A percentile compares a stretch with the other conserved stretches of the same genome.
Conservation (phyloP, 495 filamentous ascomycete species). For the Mytilinidion resinicola region DNA sequence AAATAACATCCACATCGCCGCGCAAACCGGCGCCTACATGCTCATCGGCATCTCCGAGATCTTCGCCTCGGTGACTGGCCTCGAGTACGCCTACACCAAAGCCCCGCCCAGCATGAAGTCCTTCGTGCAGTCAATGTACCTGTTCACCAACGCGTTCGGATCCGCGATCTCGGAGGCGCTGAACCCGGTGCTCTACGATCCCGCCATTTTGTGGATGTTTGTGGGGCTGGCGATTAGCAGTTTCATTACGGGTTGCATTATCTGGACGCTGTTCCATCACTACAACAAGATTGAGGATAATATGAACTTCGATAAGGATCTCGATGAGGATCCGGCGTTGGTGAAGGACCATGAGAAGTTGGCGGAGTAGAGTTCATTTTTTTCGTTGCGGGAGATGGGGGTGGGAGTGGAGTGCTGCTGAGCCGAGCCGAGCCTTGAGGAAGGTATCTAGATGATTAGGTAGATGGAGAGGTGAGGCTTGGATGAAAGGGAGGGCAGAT, state of each 20-base stretch:
- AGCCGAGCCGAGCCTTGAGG: no score
- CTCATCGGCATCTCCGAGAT: constrained; percentile 61
- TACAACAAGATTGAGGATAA: constrained; percentile 31
- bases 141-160: constrained; percentile 48
- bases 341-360: background rate
- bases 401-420: no score
- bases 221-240: constrained; percentile 30
- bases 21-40: constrained; percentile 41
- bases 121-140: constrained; percentile 59
- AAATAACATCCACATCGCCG: constrained; percentile 36
- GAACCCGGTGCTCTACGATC: constrained; percentile 54
- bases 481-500: no score
- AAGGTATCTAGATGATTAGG: no score
- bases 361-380: no score
- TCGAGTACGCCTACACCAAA: constrained; percentile 67
- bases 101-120: constrained; percentile 63
- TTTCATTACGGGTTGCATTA: constrained; percentile 21
- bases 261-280: constrained; percentile 33
- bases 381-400: no score
- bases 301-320: constrained; percentile 26
- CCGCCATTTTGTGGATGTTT: constrained; percentile 48
- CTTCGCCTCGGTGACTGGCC: constrained; percentile 63
- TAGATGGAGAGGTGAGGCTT: no score
- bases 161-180: constrained; percentile 50
- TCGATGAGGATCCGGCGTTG: constrained; percentile 1